These are phyloP conservation scores for Phytophthora crassamura DNA, from an alignment of 352 stramenopile genomes.

Conservation along the genomic window DNA sequence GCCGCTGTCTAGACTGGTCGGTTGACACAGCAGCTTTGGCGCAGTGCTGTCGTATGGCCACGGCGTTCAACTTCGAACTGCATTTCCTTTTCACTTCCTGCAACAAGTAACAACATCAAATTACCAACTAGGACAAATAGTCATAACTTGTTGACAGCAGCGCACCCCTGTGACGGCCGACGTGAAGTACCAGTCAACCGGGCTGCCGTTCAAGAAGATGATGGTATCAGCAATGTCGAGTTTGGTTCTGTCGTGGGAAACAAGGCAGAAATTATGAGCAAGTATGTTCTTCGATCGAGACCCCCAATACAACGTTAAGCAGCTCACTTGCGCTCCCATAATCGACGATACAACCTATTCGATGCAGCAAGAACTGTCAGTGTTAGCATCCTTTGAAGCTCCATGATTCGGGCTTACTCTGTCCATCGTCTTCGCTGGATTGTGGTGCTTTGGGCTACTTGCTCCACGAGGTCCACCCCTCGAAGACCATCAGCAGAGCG, in stretches of 20 bases:
- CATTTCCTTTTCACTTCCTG: conserved; percentile 65
- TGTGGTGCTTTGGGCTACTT: conserved; percentile 49
- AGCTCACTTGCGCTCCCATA: conserved; percentile 67
- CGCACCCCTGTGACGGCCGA: conserved; percentile 59
- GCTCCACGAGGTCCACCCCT: conserved; percentile 61
- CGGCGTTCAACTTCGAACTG: conserved; percentile 24
- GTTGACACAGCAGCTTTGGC: conserved; percentile 41
- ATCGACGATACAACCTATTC: conserved; percentile 54
- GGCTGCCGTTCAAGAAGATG: conserved; percentile 49
- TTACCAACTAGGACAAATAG: background rate
- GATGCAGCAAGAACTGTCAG: background rate
- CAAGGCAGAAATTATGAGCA: background rate
- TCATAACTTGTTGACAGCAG: background rate
- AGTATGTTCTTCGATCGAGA: background rate
- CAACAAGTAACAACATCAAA: background rate
- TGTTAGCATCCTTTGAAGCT: background rate
- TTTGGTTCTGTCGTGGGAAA: conserved; percentile 41
- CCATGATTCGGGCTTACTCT: conserved; percentile 39
- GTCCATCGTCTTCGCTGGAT: conserved; percentile 65
- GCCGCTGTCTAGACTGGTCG: conserved; percentile 14
- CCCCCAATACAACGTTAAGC: background rate
- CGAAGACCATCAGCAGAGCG: conserved; percentile 29
- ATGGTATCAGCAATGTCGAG: conserved; percentile 70
- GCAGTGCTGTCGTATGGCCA: conserved; percentile 32
- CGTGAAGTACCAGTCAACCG: conserved; percentile 68